These are phyloP conservation scores for Neonectria hederae DNA, from an alignment of 2,329 filamentous ascomycete species.

Conservation along the genomic window DNA sequence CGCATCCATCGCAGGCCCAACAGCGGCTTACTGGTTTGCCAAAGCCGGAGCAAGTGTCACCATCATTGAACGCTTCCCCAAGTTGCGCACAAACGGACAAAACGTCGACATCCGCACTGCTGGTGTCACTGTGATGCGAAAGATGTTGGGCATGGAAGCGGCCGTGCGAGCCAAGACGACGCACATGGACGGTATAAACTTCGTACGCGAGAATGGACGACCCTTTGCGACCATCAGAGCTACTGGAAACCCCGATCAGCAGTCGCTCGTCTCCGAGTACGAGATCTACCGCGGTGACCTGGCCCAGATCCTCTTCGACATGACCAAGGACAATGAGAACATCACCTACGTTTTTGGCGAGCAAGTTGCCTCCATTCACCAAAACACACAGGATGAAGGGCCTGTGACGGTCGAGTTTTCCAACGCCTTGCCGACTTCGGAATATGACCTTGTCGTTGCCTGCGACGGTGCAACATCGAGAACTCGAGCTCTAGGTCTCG, in stretches of 20 bases:
- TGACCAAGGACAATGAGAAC: constrained; percentile 39
- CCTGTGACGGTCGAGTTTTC: constrained; percentile 53
- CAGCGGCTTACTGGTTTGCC: constrained; percentile 44
- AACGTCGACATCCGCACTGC: constrained; percentile 50
- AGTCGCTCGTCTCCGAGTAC: constrained; percentile 58
- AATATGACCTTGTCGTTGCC: constrained; percentile 60
- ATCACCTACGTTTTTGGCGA: constrained; percentile 48
- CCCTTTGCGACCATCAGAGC: constrained; percentile 48
- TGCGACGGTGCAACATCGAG: constrained; percentile 58
- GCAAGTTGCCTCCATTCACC: constrained; percentile 49
- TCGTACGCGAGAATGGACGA: constrained; percentile 51
- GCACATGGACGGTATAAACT: constrained; percentile 54
- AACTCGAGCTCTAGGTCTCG: constrained; percentile 56
- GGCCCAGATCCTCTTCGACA: constrained; percentile 53
- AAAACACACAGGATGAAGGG: constrained; percentile 31
- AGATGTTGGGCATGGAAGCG: constrained; percentile 51
- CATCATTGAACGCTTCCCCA: constrained; percentile 51
- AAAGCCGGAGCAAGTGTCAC: constrained; percentile 47
- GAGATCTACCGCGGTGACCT: constrained; percentile 64
- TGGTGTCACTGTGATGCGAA: constrained; percentile 50
- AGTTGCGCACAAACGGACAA: constrained; percentile 48
- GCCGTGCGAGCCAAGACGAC: constrained; percentile 43
- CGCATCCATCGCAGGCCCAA: constrained; percentile 46
- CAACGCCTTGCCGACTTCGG: constrained; percentile 46
- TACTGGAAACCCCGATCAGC: constrained; percentile 51